Evolutionary conservation across 805 yeast genomes (phyloP), one percentile per base, ranked within the genome.

Genomic region (Suhomyces tanzawaensis): DNA sequence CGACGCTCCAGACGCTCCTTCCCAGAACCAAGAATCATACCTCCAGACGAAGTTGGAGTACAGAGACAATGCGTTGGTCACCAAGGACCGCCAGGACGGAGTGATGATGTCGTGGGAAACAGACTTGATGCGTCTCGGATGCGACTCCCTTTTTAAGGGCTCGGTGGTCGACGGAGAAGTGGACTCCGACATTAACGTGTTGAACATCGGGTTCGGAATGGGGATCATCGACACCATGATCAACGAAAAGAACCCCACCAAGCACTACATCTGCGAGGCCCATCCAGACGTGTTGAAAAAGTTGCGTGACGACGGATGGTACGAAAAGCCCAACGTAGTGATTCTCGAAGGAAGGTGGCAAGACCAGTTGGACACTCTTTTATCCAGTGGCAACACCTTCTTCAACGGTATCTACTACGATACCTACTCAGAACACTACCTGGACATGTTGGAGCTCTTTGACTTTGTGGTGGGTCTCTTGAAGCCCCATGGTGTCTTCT

Each of bases 21-120:
- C 91, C 1, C 76, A 72, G 35, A 71, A 79, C 42, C 89, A 84
- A 44, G 57, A 68, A 2, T 72, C 84, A 0, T 90, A 81, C 52
- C 67, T 90, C 29, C 62, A 72, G 9, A 76, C 90, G 3, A 71
- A 81, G 51, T 65, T 90, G 18, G 80, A 78, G 48, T 90, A 86
- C 56, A 72, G 67, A 28, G 82, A 81, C 42, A 75, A 71, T 36
- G 81, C 93, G 0, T 67, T 90, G 18, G 66, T 87, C 18, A 91
- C 97, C 1, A 71, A 77, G 42, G 82, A 78, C 17, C 67, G 82
- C 36, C 70, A 75, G 32, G 97, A 90, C 52, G 98, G 96, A 13
- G 97, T 90, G 2, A 90, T 90, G 98, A 90, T 90, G 98, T 84
- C 83, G 49, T 90, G 98, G 98, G 98, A 90, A 57, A 72, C 79